A percentile compares a stretch with the other conserved stretches of the same genome.
Evolutionary conservation across 129 eudicot species (phyloP).

Genomic region (Lonicera japonica): DNA sequence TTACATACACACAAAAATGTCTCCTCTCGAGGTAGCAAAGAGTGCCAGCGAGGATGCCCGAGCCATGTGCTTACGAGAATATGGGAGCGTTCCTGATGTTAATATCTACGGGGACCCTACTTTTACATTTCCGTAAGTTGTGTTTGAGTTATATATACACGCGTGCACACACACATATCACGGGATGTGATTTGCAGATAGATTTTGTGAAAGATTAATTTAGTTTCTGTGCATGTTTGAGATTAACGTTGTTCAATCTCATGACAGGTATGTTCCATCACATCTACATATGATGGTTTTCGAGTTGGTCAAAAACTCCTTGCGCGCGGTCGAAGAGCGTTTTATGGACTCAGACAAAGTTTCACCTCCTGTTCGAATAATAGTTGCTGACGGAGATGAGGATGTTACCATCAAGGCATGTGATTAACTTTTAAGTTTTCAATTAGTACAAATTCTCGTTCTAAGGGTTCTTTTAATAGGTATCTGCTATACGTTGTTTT

Average conservation of each 20-base stretch:
- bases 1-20: conserved; percentile 88
- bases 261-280: conserved; percentile 78
- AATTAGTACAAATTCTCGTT: no score
- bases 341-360: conserved; percentile 82
- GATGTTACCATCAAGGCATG: conserved; percentile 91
- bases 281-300: conserved; percentile 98
- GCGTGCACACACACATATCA: no score
- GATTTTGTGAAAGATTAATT: not conserved
- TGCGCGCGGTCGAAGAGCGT: conserved; percentile 95
- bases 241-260: not conserved
- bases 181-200: not conserved
- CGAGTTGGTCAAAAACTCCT: conserved; percentile 90
- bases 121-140: conserved; percentile 84
- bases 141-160: no score
- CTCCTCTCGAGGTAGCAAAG: conserved; percentile 80
- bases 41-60: conserved; percentile 98
- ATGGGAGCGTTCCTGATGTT: conserved; percentile 87
- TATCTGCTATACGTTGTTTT: no score
- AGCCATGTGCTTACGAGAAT: conserved; percentile 68
- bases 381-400: conserved; percentile 93
- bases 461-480: not conserved
- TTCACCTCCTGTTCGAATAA: conserved; percentile 83
- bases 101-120: conserved; percentile 82
- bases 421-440: not conserved
- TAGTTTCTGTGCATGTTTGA: not conserved